A percentile compares a stretch with the other conserved stretches of the same genome.
phyloP scores from a whole-genome alignment of 306 rosid species.

The Ziziphus jujuba region DNA sequence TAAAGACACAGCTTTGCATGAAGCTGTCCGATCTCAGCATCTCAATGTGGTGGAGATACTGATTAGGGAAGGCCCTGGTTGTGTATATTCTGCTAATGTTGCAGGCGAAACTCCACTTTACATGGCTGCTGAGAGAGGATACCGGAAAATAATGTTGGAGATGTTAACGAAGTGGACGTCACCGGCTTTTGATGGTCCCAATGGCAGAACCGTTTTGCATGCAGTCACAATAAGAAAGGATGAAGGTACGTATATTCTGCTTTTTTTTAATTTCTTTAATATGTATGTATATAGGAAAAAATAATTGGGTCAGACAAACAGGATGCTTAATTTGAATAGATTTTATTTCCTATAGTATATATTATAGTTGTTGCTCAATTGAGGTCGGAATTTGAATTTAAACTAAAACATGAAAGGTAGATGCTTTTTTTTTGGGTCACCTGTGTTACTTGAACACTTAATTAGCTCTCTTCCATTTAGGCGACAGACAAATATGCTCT shows the following conservation, averaged over 20 bases:
- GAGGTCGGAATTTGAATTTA: too few species aligned
- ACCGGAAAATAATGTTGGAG: background rate
- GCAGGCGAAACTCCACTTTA: too few species aligned
- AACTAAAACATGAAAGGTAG: too few species aligned
- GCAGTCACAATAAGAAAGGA: background rate
- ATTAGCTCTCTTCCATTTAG: too few species aligned
- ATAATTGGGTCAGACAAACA: background rate
- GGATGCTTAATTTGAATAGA: background rate
- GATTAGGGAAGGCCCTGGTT: background rate
- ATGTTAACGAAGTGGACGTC: background rate
- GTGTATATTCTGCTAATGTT: background rate
- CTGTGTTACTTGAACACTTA: too few species aligned
- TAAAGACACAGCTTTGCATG: conserved; percentile 17
- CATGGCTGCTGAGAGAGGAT: background rate
- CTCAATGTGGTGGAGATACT: background rate
- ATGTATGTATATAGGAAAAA: background rate
- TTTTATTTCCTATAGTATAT: too few species aligned
- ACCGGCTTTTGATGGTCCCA: background rate
- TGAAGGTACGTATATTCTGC: background rate
- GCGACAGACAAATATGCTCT: background rate
- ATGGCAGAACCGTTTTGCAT: conserved; percentile 1
- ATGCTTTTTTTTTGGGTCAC: too few species aligned
- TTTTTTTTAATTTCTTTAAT: background rate
- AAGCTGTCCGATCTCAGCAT: conserved; percentile 6
- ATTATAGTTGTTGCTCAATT: too few species aligned